Percentiles rank a stretch among this genome's conserved stretches.
Conservation (phyloP, 768 basidiomycete genomes). For the Saitozyma podzolica region DNA sequence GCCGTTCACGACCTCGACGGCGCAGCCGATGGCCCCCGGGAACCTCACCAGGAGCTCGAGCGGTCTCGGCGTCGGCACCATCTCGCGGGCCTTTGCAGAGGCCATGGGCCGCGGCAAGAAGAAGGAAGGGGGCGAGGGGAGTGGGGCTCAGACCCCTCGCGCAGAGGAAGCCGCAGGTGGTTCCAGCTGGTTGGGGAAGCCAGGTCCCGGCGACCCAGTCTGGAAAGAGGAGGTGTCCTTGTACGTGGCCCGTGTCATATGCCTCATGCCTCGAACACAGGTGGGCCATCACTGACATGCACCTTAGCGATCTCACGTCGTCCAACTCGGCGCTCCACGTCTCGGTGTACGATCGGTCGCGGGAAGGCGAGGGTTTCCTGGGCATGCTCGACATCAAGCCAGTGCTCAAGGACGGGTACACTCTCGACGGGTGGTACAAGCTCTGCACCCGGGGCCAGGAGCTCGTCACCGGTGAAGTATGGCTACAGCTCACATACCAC, state of each 20-base stretch:
- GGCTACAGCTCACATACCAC: conserved; percentile 90
- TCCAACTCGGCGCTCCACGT: conserved; percentile 78
- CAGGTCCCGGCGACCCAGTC: conserved; percentile 72
- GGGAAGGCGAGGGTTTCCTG: conserved; percentile 80
- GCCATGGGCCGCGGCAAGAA: conserved; percentile 46
- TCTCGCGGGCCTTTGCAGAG: conserved; percentile 51
- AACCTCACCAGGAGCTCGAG: conserved; percentile 35
- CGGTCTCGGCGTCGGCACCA: conserved; percentile 49
- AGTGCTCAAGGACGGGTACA: conserved; percentile 83
- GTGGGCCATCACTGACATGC: conserved; percentile 7
- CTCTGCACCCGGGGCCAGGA: conserved; percentile 57
- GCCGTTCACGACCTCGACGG: conserved; percentile 43
- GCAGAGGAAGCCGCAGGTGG: conserved; percentile 34
- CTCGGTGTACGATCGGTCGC: conserved; percentile 85
- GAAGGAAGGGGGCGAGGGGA: conserved; percentile 25
- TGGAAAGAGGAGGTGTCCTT: conserved; percentile 99
- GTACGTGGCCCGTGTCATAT: conserved; percentile 59
- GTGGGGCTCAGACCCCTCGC: conserved; percentile 39
- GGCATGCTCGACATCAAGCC: conserved; percentile 91
- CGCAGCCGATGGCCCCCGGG: conserved; percentile 43
- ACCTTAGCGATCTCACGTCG: conserved; percentile 83
- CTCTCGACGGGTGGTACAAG: conserved; percentile 85
- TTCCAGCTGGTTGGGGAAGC: conserved; percentile 40
- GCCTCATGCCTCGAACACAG: too few species aligned
- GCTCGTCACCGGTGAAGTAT: conserved; percentile 85